Evolutionary conservation across 2,329 filamentous ascomycete genomes (phyloP).

Genomic region (Ophiosphaerella herpotricha): DNA sequence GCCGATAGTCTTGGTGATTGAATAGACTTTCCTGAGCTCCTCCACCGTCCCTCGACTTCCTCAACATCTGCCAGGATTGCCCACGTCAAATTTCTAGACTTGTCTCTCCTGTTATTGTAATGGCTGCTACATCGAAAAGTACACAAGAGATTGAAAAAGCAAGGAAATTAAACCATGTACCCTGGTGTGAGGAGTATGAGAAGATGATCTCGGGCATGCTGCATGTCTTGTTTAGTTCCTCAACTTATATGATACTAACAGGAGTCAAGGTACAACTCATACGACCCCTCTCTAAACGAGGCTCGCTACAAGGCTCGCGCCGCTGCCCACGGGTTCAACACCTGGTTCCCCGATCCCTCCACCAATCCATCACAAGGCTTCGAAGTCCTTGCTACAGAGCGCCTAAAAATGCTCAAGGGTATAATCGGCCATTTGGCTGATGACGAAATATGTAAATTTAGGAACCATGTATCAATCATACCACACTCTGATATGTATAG

Average conservation of each 20-base stretch:
- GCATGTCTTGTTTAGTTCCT: conserved; percentile 42
- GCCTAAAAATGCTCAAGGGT: conserved; percentile 27
- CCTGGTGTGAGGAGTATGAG: conserved; percentile 65
- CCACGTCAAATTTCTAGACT: background rate
- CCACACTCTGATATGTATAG: too few species aligned
- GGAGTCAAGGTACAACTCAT: conserved; percentile 55
- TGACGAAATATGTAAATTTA: conserved; percentile 30
- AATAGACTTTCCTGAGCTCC: too few species aligned
- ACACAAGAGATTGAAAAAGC: conserved; percentile 51
- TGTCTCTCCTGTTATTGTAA: conserved; percentile 10
- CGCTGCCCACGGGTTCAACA: conserved; percentile 64
- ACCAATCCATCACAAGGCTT: conserved; percentile 25
- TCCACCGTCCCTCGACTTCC: background rate
- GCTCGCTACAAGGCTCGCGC: conserved; percentile 61
- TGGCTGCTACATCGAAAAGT: conserved; percentile 52
- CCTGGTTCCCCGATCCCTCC: conserved; percentile 39
- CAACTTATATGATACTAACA: too few species aligned
- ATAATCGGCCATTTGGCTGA: conserved; percentile 42
- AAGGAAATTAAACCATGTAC: conserved; percentile 56
- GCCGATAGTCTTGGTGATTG: too few species aligned
- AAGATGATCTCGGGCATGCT: conserved; percentile 68
- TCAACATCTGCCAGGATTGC: background rate
- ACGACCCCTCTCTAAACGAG: conserved; percentile 54
- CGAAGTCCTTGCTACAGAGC: conserved; percentile 29
- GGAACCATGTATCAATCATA: too few species aligned